These are phyloP conservation scores for Fusarium subglutinans DNA, from an alignment of 2,329 filamentous ascomycete genomes.

Conservation along the genomic window DNA sequence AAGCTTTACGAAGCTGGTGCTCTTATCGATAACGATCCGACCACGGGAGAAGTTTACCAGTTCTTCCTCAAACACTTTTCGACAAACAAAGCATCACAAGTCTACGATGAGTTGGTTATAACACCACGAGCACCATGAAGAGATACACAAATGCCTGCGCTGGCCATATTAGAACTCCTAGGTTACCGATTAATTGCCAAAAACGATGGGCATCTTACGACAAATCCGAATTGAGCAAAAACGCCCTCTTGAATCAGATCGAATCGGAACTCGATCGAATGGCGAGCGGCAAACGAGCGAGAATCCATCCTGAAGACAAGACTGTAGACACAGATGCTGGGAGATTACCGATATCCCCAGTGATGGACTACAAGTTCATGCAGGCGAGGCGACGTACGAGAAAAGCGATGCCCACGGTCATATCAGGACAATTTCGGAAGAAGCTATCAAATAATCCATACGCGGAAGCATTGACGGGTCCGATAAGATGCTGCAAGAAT, in stretches of 20 bases:
- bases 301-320: constrained; percentile 53
- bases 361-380: constrained; percentile 63
- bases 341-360: constrained; percentile 61
- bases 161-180: constrained; percentile 8
- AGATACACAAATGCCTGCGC: constrained; percentile 35
- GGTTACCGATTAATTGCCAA: constrained; percentile 8
- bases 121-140: constrained; percentile 41
- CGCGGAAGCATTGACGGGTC: constrained; percentile 69
- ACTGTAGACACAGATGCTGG: constrained; percentile 58
- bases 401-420: constrained; percentile 45
- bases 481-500: constrained; percentile 64
- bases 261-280: constrained; percentile 46
- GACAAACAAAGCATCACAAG: background rate
- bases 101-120: constrained; percentile 29
- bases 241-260: constrained; percentile 45
- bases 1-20: constrained; percentile 32
- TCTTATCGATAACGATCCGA: constrained; percentile 31
- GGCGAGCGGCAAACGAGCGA: constrained; percentile 43
- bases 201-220: constrained; percentile 49
- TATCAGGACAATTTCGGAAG: constrained; percentile 61
- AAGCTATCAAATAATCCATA: constrained; percentile 71
- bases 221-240: constrained; percentile 41
- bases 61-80: background rate
- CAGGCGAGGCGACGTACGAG: constrained; percentile 55
- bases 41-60: constrained; percentile 6